Evolutionary conservation across 2,329 filamentous ascomycete species (phyloP), one percentile per base, ranked within the genome.

Genomic region (Paecilomyces fulvus): DNA sequence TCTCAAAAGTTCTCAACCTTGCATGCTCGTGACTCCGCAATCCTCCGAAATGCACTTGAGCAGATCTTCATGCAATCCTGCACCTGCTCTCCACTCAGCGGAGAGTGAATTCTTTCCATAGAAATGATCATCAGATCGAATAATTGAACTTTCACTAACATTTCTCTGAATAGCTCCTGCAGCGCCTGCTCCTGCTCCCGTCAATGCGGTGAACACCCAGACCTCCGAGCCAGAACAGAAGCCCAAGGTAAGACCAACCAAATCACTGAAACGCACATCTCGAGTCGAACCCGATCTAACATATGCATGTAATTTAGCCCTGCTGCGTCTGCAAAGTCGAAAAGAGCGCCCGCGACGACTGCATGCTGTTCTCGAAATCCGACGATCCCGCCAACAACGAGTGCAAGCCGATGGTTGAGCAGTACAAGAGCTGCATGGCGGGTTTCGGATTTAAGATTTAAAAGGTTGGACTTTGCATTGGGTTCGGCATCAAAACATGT

Each of bases 281-380:
- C n/a, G 25, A 28, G 4, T 43, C 14, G 37, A 17, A 43, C 20
- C 17, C 14, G 14, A 20, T 17, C 37, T 43, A 43, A 43, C 17
- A 17, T 43, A 43, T 43, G 4, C 5, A 6, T n/a, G n/a, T 20
- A 17, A 10, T 30, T 46, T 55, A 96, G 90, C 92, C 92, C 49
- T 97, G 94, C 83, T 97, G 94, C 72, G 94, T 97, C 30, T 99
- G 94, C 84, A 96, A 92, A 71, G 85, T 94, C 49, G 91, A 99
- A 75, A 99, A 99, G 75, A 81, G 89, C 43, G 83, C 83, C 65
- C 90, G 94, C 61, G 94, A 99, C 77, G 92, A 99, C 76, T 99
- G 94, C 80, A 97, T 99, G 92, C 88, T 99, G 56, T 96, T 97
- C 79, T 95, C 90, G 56, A 91, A 84, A 60, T 82, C 89, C 59